Evolutionary conservation across 2,329 filamentous ascomycete species (phyloP).

Genomic region (Triangularia verruculosa): DNA sequence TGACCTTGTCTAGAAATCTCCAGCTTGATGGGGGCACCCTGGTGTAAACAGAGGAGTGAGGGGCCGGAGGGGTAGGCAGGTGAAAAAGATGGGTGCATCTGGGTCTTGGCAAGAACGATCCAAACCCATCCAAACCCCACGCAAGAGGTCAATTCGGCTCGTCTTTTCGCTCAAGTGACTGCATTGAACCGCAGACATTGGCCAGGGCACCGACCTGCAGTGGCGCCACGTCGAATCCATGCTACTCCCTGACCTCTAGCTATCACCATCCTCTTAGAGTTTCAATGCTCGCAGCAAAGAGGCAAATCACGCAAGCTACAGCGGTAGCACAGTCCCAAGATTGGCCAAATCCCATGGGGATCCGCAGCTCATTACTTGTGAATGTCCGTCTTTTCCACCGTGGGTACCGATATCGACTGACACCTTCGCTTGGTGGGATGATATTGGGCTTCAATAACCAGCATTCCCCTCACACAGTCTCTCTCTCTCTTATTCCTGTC

Average conservation of each 20-base stretch:
- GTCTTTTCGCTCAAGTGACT: conserved; percentile 32
- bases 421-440: too few relatives aligned
- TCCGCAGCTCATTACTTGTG: conserved; percentile 18
- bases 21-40: conserved; percentile 20
- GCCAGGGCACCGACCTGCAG: conserved; percentile 32
- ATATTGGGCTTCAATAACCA: conserved; percentile 25
- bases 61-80: conserved; percentile 14
- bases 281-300: not conserved
- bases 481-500: not conserved
- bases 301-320: conserved; percentile 15
- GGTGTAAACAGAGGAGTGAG: conserved; percentile 15
- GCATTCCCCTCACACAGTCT: conserved; percentile 7
- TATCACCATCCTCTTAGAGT: conserved; percentile 12
- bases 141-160: conserved; percentile 20
- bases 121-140: conserved; percentile 28
- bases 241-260: too few relatives aligned
- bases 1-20: not conserved
- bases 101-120: conserved; percentile 23
- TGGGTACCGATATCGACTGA: too few relatives aligned
- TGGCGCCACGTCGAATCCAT: conserved; percentile 40
- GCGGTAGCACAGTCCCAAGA: not conserved
- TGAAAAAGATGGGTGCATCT: conserved; percentile 18
- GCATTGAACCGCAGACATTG: conserved; percentile 35
- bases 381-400: not conserved
- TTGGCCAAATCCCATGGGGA: conserved; percentile 4